Base-by-base conservation (phyloP, 768 basidiomycete genomes). In the Boletus bicolor region DNA sequence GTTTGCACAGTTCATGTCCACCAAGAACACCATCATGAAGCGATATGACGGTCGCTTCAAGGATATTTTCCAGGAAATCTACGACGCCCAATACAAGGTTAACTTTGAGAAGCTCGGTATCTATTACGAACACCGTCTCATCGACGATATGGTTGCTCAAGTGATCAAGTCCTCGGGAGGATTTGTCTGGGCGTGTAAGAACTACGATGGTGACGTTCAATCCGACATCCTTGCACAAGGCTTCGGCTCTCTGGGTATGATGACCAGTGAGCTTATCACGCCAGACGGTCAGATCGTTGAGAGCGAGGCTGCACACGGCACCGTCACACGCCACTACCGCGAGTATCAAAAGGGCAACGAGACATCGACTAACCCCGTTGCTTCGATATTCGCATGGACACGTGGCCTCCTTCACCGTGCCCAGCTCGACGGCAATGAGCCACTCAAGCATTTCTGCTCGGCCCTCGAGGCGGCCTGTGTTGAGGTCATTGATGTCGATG, bases 11-110 rank as follows among this genome's bases (percentile, higher is more conserved):
- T 98, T 95, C 81, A 84, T 98, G 90, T 94, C 92, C 11, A 98
- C 96, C 41, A 98, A 99, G 79, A 98, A 96, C 76, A 96, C 93
- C 24, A 95, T 96, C 74, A 68, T 96, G 68, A 96, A 99, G 78
- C 94, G 88, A 70, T 99, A 99, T 72, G 97, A 98, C 67, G 97
- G 97, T 43, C 84, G 95, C 32, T 99, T 98, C 84, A 99, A 99
- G 79, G 97, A 99, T 66, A 94, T 96, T 69, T 97, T 99, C 86
- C 86, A 98, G 72, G 93, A 97, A 66, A 87, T 98, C 65, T 99
- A 93, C 71, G 91, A 96, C 7, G 65, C 77, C 79, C 66, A 84
- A 54, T 94, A 93, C 80, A 87, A 87, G 70, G 56, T 77, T 1
- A 75, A 77, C 51, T 94, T 88, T 65, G 85, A 92, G 57, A 79